Conservation (phyloP, 2,329 filamentous ascomycete genomes). For the Colletotrichum endophyticum region DNA sequence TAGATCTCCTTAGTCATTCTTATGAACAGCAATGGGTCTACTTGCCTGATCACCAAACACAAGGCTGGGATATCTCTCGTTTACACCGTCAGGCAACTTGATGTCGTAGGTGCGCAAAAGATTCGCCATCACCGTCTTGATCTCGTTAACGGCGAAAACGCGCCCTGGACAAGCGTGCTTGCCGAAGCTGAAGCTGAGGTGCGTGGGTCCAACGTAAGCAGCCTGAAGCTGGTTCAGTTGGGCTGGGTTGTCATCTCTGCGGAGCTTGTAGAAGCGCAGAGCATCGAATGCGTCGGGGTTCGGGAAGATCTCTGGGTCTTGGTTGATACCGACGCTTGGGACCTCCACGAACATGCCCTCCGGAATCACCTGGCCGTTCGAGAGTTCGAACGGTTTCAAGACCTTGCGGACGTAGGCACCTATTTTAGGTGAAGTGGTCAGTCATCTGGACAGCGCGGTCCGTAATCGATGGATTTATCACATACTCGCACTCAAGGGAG, state of each 20-base stretch:
- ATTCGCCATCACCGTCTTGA: slow-evolving; percentile 7
- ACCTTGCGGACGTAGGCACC: slow-evolving; percentile 37
- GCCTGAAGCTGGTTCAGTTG: slow-evolving; percentile 40
- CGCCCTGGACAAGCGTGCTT: slow-evolving; percentile 15
- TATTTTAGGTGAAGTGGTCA: neutral
- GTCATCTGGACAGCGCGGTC: rapidly evolving
- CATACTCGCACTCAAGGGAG: slow-evolving; percentile 40
- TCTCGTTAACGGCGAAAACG: slow-evolving; percentile 12
- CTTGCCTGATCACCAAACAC: neutral
- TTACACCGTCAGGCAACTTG: neutral
- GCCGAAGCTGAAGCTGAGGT: slow-evolving; percentile 10
- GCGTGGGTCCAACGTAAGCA: slow-evolving; percentile 29
- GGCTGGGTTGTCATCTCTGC: slow-evolving; percentile 7
- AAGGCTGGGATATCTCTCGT: neutral
- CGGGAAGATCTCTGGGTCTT: slow-evolving; percentile 38
- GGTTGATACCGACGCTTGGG: slow-evolving; percentile 36
- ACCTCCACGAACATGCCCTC: slow-evolving; percentile 47
- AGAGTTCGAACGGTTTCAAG: slow-evolving; percentile 53
- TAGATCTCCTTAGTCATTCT: neutral
- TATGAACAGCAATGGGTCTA: rapidly evolving
- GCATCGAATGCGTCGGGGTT: slow-evolving; percentile 50
- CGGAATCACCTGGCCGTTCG: slow-evolving; percentile 55
- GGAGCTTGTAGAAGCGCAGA: slow-evolving; percentile 51
- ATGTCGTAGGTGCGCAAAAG: slow-evolving; percentile 10
- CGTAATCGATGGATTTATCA: rapidly evolving